phyloP scores from a whole-genome alignment of 305 asterid species.

The Lippia alba region DNA sequence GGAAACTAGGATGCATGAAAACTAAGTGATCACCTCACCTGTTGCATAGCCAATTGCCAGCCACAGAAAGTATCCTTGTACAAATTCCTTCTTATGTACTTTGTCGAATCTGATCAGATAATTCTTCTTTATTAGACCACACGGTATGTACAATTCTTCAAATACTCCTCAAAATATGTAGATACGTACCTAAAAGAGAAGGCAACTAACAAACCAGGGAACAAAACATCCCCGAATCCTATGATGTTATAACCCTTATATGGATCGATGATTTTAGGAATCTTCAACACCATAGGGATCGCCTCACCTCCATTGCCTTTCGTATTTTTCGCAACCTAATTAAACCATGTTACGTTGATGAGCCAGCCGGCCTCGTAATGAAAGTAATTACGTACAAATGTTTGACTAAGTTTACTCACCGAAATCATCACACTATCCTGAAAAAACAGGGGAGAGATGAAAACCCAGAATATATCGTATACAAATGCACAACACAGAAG shows the following conservation, averaged over 20 bases:
- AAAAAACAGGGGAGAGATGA: conserved; percentile 73
- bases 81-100: conserved; percentile 43
- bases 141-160: too few species aligned
- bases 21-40: conserved; percentile 41
- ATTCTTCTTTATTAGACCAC: too few species aligned
- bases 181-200: conserved; percentile 55
- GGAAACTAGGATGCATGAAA: too few species aligned
- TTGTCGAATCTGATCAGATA: conserved; percentile 54
- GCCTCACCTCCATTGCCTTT: conserved; percentile 71
- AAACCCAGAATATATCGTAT: conserved; percentile 88
- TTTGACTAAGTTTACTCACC: conserved; percentile 42
- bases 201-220: conserved; percentile 69
- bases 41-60: conserved; percentile 55
- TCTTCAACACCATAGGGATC: conserved; percentile 79
- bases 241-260: conserved; percentile 77
- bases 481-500: conserved; percentile 74
- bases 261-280: conserved; percentile 73
- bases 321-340: conserved; percentile 76
- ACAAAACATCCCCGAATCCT: conserved; percentile 82
- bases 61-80: conserved; percentile 62
- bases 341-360: background rate
- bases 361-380: background rate
- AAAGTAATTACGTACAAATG: background rate
- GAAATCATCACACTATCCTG: conserved; percentile 79
- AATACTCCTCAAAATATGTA: conserved; percentile 7